Base-by-base conservation (phyloP, 805 yeast genomes). In the Saccharomycopsis malanga region DNA sequence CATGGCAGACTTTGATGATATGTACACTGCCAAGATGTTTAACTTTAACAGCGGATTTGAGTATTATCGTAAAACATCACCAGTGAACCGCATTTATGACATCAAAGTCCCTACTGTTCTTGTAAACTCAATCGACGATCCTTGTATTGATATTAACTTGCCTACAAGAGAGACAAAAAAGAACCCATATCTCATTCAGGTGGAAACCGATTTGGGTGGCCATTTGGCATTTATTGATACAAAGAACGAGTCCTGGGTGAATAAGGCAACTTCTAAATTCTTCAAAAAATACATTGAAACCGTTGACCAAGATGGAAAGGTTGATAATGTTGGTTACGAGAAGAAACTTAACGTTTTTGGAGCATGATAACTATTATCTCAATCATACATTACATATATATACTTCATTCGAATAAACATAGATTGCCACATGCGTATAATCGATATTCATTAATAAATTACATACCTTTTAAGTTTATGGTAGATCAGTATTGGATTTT, bases 161-260 rank as follows among this genome's bases (percentile, higher is more conserved):
- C 87, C 89, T 7, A 49, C 51, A 20, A 44, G 59, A 3, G 84
- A 78, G 46, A 71, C 74, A 17, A 52, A 58, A 34, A 61, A 67
- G 25, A 81, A 82, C 52, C 87, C 88, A 14, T 79, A 73, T 57
- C 63, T 79, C 22, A 66, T 74, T 27, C 63, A 80, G 62, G 67
- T 77, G 4, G 72, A 76, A 39, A 74, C 87, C 1, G 76, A 79
- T 45, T 58, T 78, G 12, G 93, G 93, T 53, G 91, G 91, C 5
- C 93, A 83, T 59, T 69, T 82, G 58, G 83, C 75, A 1, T 75
- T 67, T 48, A 57, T 74, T 34, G 68, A 73, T 46, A 54, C 58
- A 5, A 61, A 71, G 36, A 68, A 72, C 34, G 65, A 69, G 25
- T 68, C 75, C 44, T 76, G 81, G 80, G 73, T 69, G 34, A 61